Conservation (phyloP, 2,329 filamentous ascomycete species). For the Colletotrichum siamense region DNA sequence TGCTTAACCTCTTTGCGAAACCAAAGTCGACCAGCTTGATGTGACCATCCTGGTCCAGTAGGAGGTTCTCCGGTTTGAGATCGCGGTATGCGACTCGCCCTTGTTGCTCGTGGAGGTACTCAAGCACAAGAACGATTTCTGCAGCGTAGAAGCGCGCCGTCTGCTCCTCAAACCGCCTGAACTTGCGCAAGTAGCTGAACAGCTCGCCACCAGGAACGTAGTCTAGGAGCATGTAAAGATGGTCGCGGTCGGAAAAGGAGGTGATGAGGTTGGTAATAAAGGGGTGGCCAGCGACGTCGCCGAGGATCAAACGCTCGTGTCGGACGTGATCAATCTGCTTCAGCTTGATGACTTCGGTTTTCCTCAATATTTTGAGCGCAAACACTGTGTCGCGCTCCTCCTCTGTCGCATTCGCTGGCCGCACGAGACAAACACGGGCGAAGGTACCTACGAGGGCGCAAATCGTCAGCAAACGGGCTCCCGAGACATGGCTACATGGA, state of each 20-base stretch:
- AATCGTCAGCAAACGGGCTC: slow-evolving; percentile 7
- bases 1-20: slow-evolving; percentile 79
- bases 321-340: slow-evolving; percentile 89
- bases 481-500: slow-evolving; percentile 1
- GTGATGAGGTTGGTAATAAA: slow-evolving; percentile 83
- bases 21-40: slow-evolving; percentile 87
- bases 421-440: slow-evolving; percentile 81
- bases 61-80: slow-evolving; percentile 82
- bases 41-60: slow-evolving; percentile 79
- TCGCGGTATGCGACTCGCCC: slow-evolving; percentile 82
- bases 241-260: slow-evolving; percentile 81
- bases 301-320: slow-evolving; percentile 80
- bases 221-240: slow-evolving; percentile 83
- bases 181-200: slow-evolving; percentile 81
- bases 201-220: slow-evolving; percentile 86
- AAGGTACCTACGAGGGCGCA: slow-evolving; percentile 67
- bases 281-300: slow-evolving; percentile 78
- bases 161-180: slow-evolving; percentile 78
- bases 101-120: slow-evolving; percentile 80
- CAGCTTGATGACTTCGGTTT: slow-evolving; percentile 76
- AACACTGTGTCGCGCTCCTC: slow-evolving; percentile 71
- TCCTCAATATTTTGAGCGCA: slow-evolving; percentile 80
- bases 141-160: slow-evolving; percentile 83
- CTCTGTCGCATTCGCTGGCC: slow-evolving; percentile 59
- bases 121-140: slow-evolving; percentile 82